phyloP scores from a whole-genome alignment of 2,329 filamentous ascomycete genomes.

The Pezicula rhizophila region DNA sequence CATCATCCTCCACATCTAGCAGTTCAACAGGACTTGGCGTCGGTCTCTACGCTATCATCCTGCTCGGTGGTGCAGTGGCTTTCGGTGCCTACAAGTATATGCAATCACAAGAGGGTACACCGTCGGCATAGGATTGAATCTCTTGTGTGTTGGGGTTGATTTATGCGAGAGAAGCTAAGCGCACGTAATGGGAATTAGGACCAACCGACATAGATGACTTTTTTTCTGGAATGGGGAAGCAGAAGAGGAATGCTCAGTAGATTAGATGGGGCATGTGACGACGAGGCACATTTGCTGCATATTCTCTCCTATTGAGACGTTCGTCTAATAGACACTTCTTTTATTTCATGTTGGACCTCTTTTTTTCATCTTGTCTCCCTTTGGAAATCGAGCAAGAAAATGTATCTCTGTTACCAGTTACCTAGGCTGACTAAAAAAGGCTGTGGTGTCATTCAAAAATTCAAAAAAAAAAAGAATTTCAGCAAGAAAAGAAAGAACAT shows the following conservation, averaged over 20 bases:
- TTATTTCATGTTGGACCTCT: neutral
- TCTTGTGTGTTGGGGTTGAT: neutral
- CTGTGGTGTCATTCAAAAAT: too few relatives aligned
- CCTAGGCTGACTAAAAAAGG: too few relatives aligned
- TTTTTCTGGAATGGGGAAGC: neutral
- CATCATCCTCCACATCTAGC: slow-evolving; percentile 32
- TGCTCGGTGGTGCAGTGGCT: slow-evolving; percentile 69
- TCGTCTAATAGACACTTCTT: slow-evolving; percentile 14
- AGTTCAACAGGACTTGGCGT: slow-evolving; percentile 57
- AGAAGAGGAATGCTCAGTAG: neutral
- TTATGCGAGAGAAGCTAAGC: neutral
- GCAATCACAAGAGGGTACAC: slow-evolving; percentile 36
- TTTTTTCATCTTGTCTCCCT: too few relatives aligned
- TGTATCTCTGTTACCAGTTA: too few relatives aligned
- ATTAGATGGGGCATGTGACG: neutral
- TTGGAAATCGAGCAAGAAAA: too few relatives aligned
- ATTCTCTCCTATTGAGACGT: slow-evolving; percentile 6
- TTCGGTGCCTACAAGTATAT: slow-evolving; percentile 85
- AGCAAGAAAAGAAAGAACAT: too few relatives aligned
- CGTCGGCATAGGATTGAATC: slow-evolving; percentile 11
- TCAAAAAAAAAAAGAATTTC: too few relatives aligned
- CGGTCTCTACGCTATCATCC: slow-evolving; percentile 73
- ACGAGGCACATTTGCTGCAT: slow-evolving; percentile 18
- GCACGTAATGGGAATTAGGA: neutral
- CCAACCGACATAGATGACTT: neutral